Base-by-base conservation (phyloP, 129 eudicot genomes). In the Centella asiatica region DNA sequence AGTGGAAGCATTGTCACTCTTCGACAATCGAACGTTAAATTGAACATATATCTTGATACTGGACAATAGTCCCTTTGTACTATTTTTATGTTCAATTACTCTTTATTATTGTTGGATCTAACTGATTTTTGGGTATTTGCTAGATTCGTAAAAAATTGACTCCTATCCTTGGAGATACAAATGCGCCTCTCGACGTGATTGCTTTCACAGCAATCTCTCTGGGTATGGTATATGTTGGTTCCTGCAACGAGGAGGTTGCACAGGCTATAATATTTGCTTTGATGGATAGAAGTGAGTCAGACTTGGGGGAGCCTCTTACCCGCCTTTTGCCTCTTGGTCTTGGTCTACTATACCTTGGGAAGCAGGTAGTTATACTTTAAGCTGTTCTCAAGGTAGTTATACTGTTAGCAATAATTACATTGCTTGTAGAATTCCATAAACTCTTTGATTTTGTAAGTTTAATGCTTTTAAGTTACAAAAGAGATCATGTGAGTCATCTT, bases 341-440 rank as follows among this genome's bases (percentile, higher is more conserved):
- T 72, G 99, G 99, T 66, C 86, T 93, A 45, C 87, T 93, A 50
- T 93, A 85, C 64, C 95, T 93, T 57, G 99, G 99, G 36, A 93
- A 92, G 71, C 96, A 92, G 96, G 99, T 92, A 77, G 22, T 5
- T 37, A 18, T 20, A 46, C 20, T 11, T 32, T 57, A 4, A 39
- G 2, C 7, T 24, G 31, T 25, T 5, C 7, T 6, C 17, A 27
- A 20, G 31, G 8, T 53, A 53, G 20, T 52, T 50, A 51, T 51
- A 37, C 27, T 53, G 59, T 27, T 56, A 8, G 9, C 3, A 12
- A 32, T 18, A n/a, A n/a, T n/a, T n/a, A n/a, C n/a, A n/a, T n/a
- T n/a, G n/a, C n/a, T n/a, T n/a, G n/a, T n/a, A n/a, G n/a, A n/a
- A n/a, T n/a, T n/a, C n/a, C n/a, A n/a, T n/a, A n/a, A n/a, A n/a